Evolutionary conservation across 257 asterid genomes (phyloP).

Genomic region (Handroanthus guayacan): DNA sequence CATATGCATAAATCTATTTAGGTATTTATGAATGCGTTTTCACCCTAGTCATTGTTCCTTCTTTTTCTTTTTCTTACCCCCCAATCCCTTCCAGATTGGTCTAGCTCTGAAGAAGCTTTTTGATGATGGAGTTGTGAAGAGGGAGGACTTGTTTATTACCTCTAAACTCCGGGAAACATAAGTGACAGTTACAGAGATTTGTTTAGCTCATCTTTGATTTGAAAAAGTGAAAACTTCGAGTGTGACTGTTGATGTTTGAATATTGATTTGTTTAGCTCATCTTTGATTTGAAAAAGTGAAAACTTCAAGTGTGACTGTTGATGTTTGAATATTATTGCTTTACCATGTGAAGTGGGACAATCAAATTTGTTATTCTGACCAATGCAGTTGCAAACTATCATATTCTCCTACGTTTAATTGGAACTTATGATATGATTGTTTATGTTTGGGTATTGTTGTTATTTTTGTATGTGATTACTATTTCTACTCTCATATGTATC

Average conservation of each 20-base stretch:
- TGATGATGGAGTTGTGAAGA: conserved; percentile 77
- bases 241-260: conserved; percentile 11
- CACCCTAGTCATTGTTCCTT: not conserved
- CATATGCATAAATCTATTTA: conserved; percentile 4
- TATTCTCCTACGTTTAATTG: not conserved
- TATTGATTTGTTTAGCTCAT: not conserved
- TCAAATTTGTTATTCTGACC: not conserved
- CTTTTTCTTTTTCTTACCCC: not conserved
- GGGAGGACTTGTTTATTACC: conserved; percentile 80
- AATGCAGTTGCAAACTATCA: not conserved
- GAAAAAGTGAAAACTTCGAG: not conserved
- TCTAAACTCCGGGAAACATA: conserved; percentile 76
- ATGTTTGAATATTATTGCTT: conserved; percentile 2
- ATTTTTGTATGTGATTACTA: not conserved
- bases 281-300: too few species aligned
- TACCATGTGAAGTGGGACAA: not conserved
- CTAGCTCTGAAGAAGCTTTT: conserved; percentile 68
- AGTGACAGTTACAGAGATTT: not conserved
- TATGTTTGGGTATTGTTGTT: not conserved
- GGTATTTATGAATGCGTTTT: not conserved
- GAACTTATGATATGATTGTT: not conserved
- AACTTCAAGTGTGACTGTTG: not conserved
- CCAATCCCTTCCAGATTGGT: conserved; percentile 78
- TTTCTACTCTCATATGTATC: not conserved
- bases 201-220: not conserved